phyloP scores from a whole-genome alignment of 495 filamentous ascomycete species.

The Trichoderma erinaceum region DNA sequence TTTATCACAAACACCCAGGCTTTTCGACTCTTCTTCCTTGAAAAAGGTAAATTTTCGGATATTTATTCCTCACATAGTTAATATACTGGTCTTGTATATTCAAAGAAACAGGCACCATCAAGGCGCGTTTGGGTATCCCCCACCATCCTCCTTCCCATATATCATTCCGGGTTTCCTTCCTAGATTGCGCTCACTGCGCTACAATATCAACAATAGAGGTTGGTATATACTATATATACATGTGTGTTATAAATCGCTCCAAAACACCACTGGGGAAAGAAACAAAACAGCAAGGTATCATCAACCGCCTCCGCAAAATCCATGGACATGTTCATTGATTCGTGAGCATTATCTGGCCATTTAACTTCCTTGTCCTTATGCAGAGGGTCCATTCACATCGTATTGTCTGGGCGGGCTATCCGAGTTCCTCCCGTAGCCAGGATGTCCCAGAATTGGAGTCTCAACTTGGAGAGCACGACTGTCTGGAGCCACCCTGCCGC shows the following conservation, averaged over 20 bases:
- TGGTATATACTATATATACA: not conserved
- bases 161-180: not conserved
- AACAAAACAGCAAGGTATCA: not conserved
- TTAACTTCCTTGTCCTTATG: slow-evolving; percentile 10
- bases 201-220: not conserved
- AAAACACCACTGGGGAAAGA: not conserved
- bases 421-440: slow-evolving; percentile 26
- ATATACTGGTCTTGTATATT: not conserved
- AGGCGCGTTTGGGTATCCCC: slow-evolving; percentile 4
- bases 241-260: not conserved
- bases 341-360: slow-evolving; percentile 4
- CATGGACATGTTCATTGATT: not conserved
- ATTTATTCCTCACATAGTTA: too few relatives aligned
- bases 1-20: too few relatives aligned
- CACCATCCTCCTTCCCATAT: not conserved
- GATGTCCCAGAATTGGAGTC: slow-evolving; percentile 30
- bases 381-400: slow-evolving; percentile 8
- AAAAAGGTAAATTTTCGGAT: too few relatives aligned
- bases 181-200: not conserved
- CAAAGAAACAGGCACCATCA: not conserved
- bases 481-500: slow-evolving; percentile 6
- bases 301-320: not conserved
- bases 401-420: slow-evolving; percentile 11
- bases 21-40: too few relatives aligned
- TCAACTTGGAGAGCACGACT: slow-evolving; percentile 24